Evolutionary conservation across 768 basidiomycete species (phyloP).

Genomic region (Suillus fuscotomentosus): DNA sequence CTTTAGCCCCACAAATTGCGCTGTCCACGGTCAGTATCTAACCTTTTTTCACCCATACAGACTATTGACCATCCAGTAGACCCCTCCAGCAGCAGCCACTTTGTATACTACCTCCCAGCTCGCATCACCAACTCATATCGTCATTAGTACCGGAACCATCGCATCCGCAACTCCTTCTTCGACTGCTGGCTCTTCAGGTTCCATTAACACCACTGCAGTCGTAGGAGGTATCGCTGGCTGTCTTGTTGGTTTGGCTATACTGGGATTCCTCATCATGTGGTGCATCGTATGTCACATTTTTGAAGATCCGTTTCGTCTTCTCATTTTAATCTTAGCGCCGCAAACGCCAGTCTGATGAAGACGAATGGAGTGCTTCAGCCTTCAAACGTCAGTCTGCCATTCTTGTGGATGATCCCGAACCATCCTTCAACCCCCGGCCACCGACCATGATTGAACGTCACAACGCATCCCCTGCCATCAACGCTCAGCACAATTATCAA

Average conservation of each 20-base stretch:
- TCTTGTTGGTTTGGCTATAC: conserved; percentile 39
- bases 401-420: conserved; percentile 48
- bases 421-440: conserved; percentile 52
- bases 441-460: conserved; percentile 65
- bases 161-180: conserved; percentile 27
- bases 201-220: conserved; percentile 28
- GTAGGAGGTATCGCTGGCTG: conserved; percentile 47
- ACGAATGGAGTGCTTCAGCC: conserved; percentile 52
- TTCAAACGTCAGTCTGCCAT: conserved; percentile 68
- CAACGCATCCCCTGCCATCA: conserved; percentile 29
- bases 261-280: conserved; percentile 43
- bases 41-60: not conserved
- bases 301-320: not conserved
- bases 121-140: not conserved
- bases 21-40: not conserved
- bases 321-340: conserved; percentile 36
- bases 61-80: not conserved
- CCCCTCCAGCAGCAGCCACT: not conserved
- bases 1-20: not conserved
- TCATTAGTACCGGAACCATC: conserved; percentile 6
- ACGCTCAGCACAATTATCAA: conserved; percentile 19
- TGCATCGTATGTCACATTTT: conserved; percentile 39
- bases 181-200: conserved; percentile 33
- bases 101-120: not conserved
- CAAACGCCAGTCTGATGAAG: conserved; percentile 32